Base-by-base conservation (phyloP, 805 yeast genomes). In the Sugiyamaella qingdaonensis region DNA sequence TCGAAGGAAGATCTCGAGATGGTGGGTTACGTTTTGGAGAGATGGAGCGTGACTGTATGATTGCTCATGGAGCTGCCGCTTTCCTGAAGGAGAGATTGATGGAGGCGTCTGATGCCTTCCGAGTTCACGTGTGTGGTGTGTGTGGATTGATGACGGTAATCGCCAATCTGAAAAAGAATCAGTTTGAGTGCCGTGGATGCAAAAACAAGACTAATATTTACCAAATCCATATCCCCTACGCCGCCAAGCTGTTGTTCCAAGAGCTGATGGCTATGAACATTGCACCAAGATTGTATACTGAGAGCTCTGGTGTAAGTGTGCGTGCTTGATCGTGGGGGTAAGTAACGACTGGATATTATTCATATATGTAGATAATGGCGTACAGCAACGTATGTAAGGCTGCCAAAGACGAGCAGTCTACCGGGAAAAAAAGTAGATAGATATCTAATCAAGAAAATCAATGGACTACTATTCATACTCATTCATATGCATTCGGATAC, bases 11-110 rank as follows among this genome's bases (percentile, higher is more conserved):
- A 73, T 90, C 97, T 14, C 84, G 99, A 75, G 98, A 94, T 73
- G 99, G 99, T 82, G 99, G 99, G 64, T 78, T 92, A 70, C 88
- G 99, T 74, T 91, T 92, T 81, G 99, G 99, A 67, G 99, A 92
- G 73, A 94, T 94, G 99, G 99, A 94, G 75, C 88, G 99, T 78
- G 99, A 94, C 79, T 94, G 99, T 86, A 92, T 94, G 97, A 94
- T 94, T 78, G 99, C 99, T 1, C 98, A 94, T 69, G 99, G 99
- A 71, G 98, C 97, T 11, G 97, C 99, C 2, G 95, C 97, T 7
- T 92, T 94, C 78, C 80, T 94, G 76, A 90, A 92, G 73, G 99
- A 94, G 75, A 81, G 99, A 71, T 78, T 94, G 70, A 92, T 94
- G 97, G 98, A 94, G 73, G 97, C 97, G 10, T 92, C 98, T 0